Evolutionary conservation across 352 stramenopile species (phyloP).

Genomic region (Aphanomyces invadans): DNA sequence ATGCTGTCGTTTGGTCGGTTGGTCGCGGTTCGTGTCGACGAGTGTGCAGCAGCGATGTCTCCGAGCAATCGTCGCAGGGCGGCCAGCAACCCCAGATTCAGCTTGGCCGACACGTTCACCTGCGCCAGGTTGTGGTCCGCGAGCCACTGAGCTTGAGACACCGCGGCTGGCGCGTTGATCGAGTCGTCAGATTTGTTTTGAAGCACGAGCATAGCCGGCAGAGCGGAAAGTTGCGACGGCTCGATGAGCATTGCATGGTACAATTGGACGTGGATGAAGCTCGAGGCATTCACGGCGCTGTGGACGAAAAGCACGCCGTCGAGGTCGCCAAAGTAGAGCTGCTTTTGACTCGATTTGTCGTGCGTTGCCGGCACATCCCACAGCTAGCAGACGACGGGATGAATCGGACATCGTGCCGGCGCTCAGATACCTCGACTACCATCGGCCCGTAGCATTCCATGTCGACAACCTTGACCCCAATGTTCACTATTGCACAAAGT

Average conservation of each 20-base stretch:
- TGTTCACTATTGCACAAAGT: conserved; percentile 10
- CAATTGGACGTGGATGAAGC: neutral
- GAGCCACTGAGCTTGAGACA: neutral
- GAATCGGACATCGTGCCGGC: neutral
- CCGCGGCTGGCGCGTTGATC: neutral
- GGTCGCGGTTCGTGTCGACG: neutral
- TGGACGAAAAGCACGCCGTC: conserved; percentile 7
- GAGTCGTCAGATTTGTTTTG: conserved; percentile 6
- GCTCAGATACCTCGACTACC: conserved; percentile 15
- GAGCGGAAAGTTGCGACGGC: neutral
- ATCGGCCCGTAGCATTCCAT: conserved; percentile 1
- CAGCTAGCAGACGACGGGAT: neutral
- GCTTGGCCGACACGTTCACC: conserved; percentile 14
- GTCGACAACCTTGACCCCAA: conserved; percentile 18
- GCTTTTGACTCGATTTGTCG: conserved; percentile 1
- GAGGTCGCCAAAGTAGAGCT: conserved; percentile 7
- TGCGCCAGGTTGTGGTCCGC: neutral
- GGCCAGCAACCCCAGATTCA: neutral
- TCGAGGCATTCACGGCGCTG: neutral
- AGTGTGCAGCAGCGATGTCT: neutral
- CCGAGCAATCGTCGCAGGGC: neutral
- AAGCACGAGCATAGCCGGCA: neutral
- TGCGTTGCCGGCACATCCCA: conserved; percentile 17
- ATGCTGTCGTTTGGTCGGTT: neutral
- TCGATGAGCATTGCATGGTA: neutral